phyloP scores from a whole-genome alignment of 805 yeast species.

The Monosporozyma yasuniensis region DNA sequence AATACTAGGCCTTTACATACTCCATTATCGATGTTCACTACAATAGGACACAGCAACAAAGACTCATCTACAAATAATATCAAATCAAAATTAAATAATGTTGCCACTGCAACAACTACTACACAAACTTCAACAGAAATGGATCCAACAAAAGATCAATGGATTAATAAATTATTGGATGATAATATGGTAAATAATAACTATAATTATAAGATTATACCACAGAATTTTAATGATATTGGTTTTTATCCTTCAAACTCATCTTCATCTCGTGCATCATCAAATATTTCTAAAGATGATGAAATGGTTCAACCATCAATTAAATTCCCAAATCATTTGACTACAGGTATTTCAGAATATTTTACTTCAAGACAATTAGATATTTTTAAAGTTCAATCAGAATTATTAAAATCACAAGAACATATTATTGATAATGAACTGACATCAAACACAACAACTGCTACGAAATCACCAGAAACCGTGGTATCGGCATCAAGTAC shows the following conservation, averaged over 20 bases:
- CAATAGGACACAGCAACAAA: not conserved
- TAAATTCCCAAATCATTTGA: not conserved
- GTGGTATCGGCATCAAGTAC: not conserved
- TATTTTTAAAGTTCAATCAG: slow-evolving; percentile 31
- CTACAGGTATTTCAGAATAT: slow-evolving; percentile 43
- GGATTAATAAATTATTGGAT: slow-evolving; percentile 9
- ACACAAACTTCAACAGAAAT: not conserved
- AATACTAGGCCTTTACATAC: not conserved
- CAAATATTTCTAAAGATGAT: not conserved
- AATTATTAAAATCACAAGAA: not conserved
- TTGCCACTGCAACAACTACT: not conserved
- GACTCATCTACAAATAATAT: not conserved
- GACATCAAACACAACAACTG: not conserved
- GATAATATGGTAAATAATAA: not conserved
- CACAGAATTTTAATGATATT: slow-evolving; percentile 42
- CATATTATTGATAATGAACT: not conserved
- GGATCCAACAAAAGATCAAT: slow-evolving; percentile 4
- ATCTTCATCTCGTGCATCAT: slow-evolving; percentile 1
- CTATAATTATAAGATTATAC: not conserved
- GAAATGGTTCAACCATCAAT: not conserved
- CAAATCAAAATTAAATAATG: not conserved
- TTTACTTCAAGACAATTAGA: slow-evolving; percentile 60
- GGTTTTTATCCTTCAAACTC: slow-evolving; percentile 36
- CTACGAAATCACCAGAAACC: not conserved
- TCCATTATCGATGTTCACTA: slow-evolving; percentile 2